Conservation (phyloP, 305 asterid genomes). For the Fraxinus dipetala region DNA sequence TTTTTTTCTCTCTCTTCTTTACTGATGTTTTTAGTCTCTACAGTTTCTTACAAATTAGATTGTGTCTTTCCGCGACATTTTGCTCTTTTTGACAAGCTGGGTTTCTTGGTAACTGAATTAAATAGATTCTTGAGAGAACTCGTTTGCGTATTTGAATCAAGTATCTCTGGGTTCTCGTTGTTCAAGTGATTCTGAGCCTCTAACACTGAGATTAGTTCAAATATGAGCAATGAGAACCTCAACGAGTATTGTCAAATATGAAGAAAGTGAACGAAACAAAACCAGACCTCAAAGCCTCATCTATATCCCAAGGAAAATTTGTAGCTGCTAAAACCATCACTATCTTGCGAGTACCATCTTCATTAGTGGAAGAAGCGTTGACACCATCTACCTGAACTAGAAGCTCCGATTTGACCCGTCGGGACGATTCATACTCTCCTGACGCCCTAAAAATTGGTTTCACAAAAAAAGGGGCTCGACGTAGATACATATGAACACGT, state of each 20-base stretch:
- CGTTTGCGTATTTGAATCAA: conserved; percentile 20
- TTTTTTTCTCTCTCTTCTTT: conserved; percentile 24
- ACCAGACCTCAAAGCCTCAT: conserved; percentile 83
- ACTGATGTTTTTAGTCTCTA: conserved; percentile 20
- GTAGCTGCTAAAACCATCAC: conserved; percentile 99
- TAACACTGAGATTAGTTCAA: conserved; percentile 34
- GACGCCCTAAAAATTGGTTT: conserved; percentile 52
- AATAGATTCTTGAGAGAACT: conserved; percentile 28
- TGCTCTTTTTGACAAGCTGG: conserved; percentile 53
- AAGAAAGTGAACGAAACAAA: conserved; percentile 12
- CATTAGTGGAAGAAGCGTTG: conserved; percentile 77
- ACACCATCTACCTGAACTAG: conserved; percentile 97
- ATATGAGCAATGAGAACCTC: background rate
- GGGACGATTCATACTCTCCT: conserved; percentile 93
- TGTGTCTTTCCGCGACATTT: conserved; percentile 41
- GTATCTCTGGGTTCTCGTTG: conserved; percentile 19
- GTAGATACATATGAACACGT: conserved; percentile 10
- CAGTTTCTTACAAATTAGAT: conserved; percentile 29
- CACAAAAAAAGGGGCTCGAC: conserved; percentile 17
- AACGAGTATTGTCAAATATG: conserved; percentile 3
- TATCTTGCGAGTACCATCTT: conserved; percentile 85
- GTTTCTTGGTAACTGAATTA: conserved; percentile 35
- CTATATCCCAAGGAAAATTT: conserved; percentile 98
- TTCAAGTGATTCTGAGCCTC: conserved; percentile 27
- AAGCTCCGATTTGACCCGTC: conserved; percentile 93